Evolutionary conservation across 2,329 filamentous ascomycete genomes (phyloP), one percentile per base, ranked within the genome.

Genomic region (Paramyrothecium sp.): DNA sequence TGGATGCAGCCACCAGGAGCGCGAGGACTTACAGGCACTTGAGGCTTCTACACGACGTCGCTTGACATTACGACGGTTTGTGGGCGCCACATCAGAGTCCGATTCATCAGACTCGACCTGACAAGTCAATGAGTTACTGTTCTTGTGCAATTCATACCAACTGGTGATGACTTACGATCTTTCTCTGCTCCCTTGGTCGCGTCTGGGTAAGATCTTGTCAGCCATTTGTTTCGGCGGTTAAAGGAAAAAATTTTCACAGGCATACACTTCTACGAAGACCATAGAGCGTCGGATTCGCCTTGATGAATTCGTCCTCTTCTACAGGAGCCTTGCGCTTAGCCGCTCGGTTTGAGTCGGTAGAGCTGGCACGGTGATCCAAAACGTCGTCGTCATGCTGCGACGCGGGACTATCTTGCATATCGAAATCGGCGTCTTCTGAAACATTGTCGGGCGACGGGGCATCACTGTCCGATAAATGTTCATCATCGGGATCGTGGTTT

Each of bases 281-380:
- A 78, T 98, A 99, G 10, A 99, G 81, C 75, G 97, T 92, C 49
- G 95, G 95, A 68, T 99, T 96, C 69, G 91, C 90, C 67, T 89
- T 84, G 66, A 98, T 97, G 69, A 88, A 93, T 51, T 92, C 88
- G 58, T 95, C 89, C 66, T 95, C 90, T 54, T 89, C 87, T 41
- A 84, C 71, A 69, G 81, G 73, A 63, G 81, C 75, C 76, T 91
- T 89, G 75, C 92, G 89, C 81, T 97, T 97, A 60, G 81, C 75
- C 53, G 83, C 84, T 69, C 86, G 83, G 61, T 82, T 83, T 48
- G 89, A 90, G 66, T 88, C 88, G 67, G 86, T 83, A 51, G 92
- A 95, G 69, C 85, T 86, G 63, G 88, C 90, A 67, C 82, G 78
- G 63, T 82, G 82, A 60, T 82, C 81, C 53, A 77, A 74, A 53